These are phyloP conservation scores for Debaryomyces robertsiae DNA, from an alignment of 1,139 yeast species.

Conservation along the genomic window DNA sequence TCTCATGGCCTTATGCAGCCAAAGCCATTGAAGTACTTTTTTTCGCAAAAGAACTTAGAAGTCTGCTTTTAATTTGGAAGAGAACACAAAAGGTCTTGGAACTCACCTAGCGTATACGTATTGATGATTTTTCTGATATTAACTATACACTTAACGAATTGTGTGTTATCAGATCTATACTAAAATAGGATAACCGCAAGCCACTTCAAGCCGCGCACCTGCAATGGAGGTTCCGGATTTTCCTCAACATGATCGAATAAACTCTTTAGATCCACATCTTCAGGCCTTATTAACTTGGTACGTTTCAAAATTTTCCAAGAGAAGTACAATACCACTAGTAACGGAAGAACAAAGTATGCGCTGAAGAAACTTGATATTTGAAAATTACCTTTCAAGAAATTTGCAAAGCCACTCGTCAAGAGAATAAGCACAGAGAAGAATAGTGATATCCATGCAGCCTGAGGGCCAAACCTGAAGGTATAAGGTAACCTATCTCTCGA, in stretches of 20 bases:
- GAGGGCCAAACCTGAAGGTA: slow-evolving; percentile 26
- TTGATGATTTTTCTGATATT: no score
- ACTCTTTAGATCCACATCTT: slow-evolving; percentile 34
- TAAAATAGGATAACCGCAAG: slow-evolving; percentile 1
- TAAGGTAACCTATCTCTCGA: slow-evolving; percentile 39
- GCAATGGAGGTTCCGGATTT: slow-evolving; percentile 39
- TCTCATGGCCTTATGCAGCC: no score
- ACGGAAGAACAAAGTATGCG: slow-evolving; percentile 41
- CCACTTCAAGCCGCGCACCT: slow-evolving; percentile 8
- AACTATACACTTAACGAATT: no score
- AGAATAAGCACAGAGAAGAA: slow-evolving; percentile 33
- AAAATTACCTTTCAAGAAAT: slow-evolving; percentile 39
- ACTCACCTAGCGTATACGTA: no score
- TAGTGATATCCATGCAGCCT: slow-evolving; percentile 40
- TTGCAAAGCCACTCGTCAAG: slow-evolving; percentile 43
- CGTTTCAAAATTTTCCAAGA: slow-evolving; percentile 33
- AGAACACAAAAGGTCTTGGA: no score
- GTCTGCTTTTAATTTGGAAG: no score
- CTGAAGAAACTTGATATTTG: slow-evolving; percentile 36
- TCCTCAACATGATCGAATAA: slow-evolving; percentile 37
- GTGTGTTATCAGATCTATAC: no score
- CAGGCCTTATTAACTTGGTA: slow-evolving; percentile 28
- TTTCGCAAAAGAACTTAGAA: no score
- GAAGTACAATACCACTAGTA: slow-evolving; percentile 26
- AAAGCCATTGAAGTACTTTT: no score